Evolutionary conservation across 208 protist genomes (phyloP), one percentile per base, ranked within the genome.

Genomic region (Phytomonas sp.): DNA sequence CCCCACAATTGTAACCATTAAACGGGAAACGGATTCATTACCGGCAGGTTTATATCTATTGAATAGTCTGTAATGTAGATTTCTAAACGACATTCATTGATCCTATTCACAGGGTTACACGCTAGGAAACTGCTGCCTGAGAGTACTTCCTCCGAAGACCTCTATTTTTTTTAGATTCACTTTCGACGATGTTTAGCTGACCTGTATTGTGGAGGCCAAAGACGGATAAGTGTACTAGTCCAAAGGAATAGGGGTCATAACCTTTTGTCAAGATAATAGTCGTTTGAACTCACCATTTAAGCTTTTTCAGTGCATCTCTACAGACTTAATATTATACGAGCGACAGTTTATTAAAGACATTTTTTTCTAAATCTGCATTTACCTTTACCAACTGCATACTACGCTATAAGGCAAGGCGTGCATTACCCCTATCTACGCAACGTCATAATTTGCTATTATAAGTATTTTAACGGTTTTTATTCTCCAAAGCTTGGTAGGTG

Each of bases 101-200:
- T 97, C 56, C 70, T 97, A 63, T 81, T 83, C 68, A 82, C 94
- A 40, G 71, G 40, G 29, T n/a, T 94, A 89, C 69, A 88, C 89
- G 23, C 77, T 88, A 12, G 89, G 88, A n/a, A 85, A 80, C 16
- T 93, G 88, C 73, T 77, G 86, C 67, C 49, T 93, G 31, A 93
- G 94, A 60, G 66, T 93, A 12, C 85, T 79, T 30, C 72, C 92
- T n/a, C 86, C 86, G 0, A 62, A 72, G 14, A 61, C 77, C 37
- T 95, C 88, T 74, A 62, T 74, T 42, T 86, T 91, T 45, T 74
- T 91, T 75, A 14, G 88, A 42, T 64, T 74, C 19, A 88, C 81
- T 5, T 71, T 79, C 29, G 92, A 97, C 73, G 89, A 88, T n/a
- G 79, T 92, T 40, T 88, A 77, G 60, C 74, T 93, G 16, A 52